Evolutionary conservation across 495 filamentous ascomycete species (phyloP), one percentile per base, ranked within the genome.

Genomic region (Oleoguttula mirabilis): DNA sequence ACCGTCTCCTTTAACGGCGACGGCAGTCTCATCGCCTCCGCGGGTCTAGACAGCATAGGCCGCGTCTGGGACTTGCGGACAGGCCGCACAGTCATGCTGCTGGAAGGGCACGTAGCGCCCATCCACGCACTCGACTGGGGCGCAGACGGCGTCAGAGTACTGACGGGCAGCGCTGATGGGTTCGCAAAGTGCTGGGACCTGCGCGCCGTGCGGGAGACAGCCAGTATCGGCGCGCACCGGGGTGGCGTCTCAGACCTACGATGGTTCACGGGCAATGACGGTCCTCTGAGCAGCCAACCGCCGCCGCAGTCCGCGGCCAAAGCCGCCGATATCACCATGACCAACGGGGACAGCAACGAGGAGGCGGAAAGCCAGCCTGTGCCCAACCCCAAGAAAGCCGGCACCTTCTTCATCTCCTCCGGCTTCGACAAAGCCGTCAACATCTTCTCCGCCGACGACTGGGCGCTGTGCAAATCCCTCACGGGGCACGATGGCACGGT

Each of bases 151-250:
- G 79, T 93, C 57, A 77, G 90, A 6, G 77, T 95, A 12, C 66
- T 95, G 4, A 82, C 84, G 5, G 87, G 87, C 1, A 86, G 83
- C n/a, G 87, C 76, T 1, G 90, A 99, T 55, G 90, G 88, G 4
- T 94, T 88, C 74, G 79, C 90, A 41, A 96, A 95, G 59, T 93
- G 88, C 64, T 99, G 90, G 90, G 90, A 99, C 58, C 67, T 96
- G 34, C 76, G 90, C 2, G 85, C 86, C 57, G 87, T 95, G 34
- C 75, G 79, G 50, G 78, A 79, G 45, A 77, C 72, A 0, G 88
- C 82, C 8, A 80, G 79, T 0, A 81, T 99, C 36, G 90, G 88
- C 10, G 92, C 90, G 1, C 88, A 99, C 62, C 82, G 77, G 41
- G 86, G 84, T 38, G 78, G 88, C 11, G 88, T 99, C 5, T 84